Evolutionary conservation across 2,329 filamentous ascomycete species (phyloP), one percentile per base, ranked within the genome.

Genomic region (Corinectria fuckeliana): DNA sequence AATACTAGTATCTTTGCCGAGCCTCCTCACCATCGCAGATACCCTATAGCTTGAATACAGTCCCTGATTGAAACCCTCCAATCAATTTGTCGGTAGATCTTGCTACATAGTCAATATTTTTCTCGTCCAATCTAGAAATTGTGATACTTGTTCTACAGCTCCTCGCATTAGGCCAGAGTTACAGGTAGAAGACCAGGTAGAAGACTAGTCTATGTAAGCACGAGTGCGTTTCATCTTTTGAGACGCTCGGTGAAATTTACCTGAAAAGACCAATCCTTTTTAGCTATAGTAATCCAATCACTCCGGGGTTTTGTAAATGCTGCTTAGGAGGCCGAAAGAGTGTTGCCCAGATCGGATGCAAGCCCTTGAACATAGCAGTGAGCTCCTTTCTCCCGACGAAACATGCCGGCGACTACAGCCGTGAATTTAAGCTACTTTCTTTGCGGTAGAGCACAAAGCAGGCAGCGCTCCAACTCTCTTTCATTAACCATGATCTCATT

Each of bases 401-500:
- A 6, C 20, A 14, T 13, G 21, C 42, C 1, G 49, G 32, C 2
- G 5, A 11, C 13, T 23, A 2, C 2, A 45, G 21, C 4, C 7
- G 28, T 26, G 5, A 34, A 39, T 4, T 7, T 7, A 38, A 13
- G 62, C 51, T 0, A 20, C 52, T 6, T 63, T n/a, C n/a, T n/a
- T 44, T 4, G 50, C 26, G 2, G 50, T 50, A 7, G 52, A 34
- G 21, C 47, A 60, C 3, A 65, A 51, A 3, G 58, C 62, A 42
- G 63, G 62, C 26, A 65, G 48, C 1, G 69, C 74, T 1, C 75
- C 75, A 21, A 66, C 69, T 11, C 75, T 65, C 62, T 78, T 74
- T 77, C 30, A 71, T 79, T 54, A 67, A 77, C 55, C 76, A 78
- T 54, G 77, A 79, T 50, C 23, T 44, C 11, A 48, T 78, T 54